phyloP scores from a whole-genome alignment of 2,329 filamentous ascomycete species.

The Diaporthe humulicola region DNA sequence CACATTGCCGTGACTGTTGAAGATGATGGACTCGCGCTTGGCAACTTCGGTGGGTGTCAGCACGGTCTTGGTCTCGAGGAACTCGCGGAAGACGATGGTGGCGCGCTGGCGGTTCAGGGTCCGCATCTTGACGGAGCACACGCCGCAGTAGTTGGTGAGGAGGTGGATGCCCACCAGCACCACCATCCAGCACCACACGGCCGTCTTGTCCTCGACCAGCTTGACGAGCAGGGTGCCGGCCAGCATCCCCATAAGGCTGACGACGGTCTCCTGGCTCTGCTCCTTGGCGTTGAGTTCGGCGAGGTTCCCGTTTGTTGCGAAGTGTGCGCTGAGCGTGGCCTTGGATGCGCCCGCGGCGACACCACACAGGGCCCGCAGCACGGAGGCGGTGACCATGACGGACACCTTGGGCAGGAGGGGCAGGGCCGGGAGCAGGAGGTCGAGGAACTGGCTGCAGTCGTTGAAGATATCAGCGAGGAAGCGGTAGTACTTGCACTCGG shows the following conservation, averaged over 20 bases:
- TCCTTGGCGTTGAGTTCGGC: constrained; percentile 96
- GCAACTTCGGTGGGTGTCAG: constrained; percentile 77
- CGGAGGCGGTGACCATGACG: constrained; percentile 64
- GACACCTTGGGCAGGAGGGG: constrained; percentile 65
- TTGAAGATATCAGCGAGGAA: constrained; percentile 91
- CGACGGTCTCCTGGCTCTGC: constrained; percentile 93
- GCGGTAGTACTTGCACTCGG: constrained; percentile 91
- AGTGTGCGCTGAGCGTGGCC: constrained; percentile 91
- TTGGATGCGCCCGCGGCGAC: constrained; percentile 93
- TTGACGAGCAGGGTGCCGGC: constrained; percentile 86
- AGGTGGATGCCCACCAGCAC: constrained; percentile 82
- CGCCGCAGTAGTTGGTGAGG: constrained; percentile 87
- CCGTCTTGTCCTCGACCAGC: constrained; percentile 75
- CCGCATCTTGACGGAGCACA: constrained; percentile 85
- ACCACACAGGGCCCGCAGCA: constrained; percentile 78
- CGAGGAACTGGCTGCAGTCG: constrained; percentile 87
- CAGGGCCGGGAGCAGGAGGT: constrained; percentile 83
- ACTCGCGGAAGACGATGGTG: constrained; percentile 78
- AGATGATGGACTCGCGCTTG: constrained; percentile 74
- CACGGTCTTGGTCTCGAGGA: constrained; percentile 63
- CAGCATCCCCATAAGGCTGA: constrained; percentile 89
- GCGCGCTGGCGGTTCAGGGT: constrained; percentile 90
- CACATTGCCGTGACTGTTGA: constrained; percentile 60
- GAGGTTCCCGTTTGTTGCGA: constrained; percentile 87
- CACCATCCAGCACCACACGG: constrained; percentile 82